These are phyloP conservation scores for Emergomyces pasteurianus DNA, from an alignment of 2,329 filamentous ascomycete species.

Conservation along the genomic window DNA sequence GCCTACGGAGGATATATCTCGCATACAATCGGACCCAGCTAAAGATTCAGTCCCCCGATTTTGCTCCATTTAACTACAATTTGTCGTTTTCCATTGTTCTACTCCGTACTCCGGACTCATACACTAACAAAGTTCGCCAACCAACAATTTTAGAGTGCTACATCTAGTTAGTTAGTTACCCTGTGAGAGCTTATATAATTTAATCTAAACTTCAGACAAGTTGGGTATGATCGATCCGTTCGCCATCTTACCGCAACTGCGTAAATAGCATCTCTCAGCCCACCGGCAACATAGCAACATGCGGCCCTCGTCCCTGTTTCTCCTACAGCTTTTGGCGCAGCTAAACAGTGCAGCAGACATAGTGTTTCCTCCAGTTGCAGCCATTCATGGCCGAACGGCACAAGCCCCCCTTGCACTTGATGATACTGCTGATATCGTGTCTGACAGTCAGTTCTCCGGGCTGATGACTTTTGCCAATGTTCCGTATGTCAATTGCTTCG, in stretches of 20 bases:
- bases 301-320: not conserved
- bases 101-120: too few species aligned
- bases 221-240: not conserved
- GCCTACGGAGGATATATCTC: not conserved
- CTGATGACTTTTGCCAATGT: constrained; percentile 66
- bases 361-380: constrained; percentile 18
- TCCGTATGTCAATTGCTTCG: constrained; percentile 55
- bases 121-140: too few species aligned
- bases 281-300: not conserved
- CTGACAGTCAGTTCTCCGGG: constrained; percentile 49
- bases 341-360: constrained; percentile 13
- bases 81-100: too few species aligned
- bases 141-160: too few species aligned
- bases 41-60: not conserved
- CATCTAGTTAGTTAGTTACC: too few species aligned
- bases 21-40: not conserved
- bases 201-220: too few species aligned
- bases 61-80: not conserved
- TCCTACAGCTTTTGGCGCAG: not conserved
- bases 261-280: not conserved
- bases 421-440: constrained; percentile 30
- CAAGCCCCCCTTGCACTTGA: constrained; percentile 12
- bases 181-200: too few species aligned
- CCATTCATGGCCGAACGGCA: constrained; percentile 10
- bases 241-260: not conserved